A percentile compares a stretch with the other conserved stretches of the same genome.
Conservation (phyloP, 2,329 filamentous ascomycete genomes). For the Albophoma yamanashiensis region DNA sequence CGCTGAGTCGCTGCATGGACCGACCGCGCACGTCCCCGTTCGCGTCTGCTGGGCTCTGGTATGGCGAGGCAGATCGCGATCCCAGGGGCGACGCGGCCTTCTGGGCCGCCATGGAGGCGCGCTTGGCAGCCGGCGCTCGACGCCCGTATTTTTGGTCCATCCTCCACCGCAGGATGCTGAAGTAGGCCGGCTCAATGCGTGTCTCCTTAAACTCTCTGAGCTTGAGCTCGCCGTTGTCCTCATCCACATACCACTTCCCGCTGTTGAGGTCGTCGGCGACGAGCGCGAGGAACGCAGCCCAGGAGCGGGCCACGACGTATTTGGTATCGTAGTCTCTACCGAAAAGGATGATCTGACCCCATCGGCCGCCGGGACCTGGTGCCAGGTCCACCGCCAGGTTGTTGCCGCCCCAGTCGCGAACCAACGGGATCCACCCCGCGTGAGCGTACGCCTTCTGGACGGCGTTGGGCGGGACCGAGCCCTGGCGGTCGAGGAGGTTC, state of each 20-base stretch:
- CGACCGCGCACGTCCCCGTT: conserved; percentile 55
- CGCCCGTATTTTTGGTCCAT: conserved; percentile 92
- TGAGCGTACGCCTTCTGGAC: conserved; percentile 92
- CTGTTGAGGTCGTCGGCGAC: conserved; percentile 86
- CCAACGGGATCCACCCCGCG: conserved; percentile 88
- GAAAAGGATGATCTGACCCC: conserved; percentile 95
- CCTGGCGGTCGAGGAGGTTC: conserved; percentile 73
- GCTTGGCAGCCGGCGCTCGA: conserved; percentile 33
- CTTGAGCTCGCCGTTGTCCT: conserved; percentile 85
- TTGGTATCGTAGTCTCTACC: conserved; percentile 98
- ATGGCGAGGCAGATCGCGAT: conserved; percentile 46
- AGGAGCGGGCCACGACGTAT: conserved; percentile 89
- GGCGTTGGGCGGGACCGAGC: conserved; percentile 75
- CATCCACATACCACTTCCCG: conserved; percentile 85
- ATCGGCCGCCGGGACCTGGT: conserved; percentile 78
- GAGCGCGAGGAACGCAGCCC: conserved; percentile 75
- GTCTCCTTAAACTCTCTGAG: conserved; percentile 82
- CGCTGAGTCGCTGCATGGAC: conserved; percentile 58
- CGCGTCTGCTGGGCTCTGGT: conserved; percentile 52
- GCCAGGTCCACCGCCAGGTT: conserved; percentile 89
- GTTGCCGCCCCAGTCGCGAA: conserved; percentile 97
- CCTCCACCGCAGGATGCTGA: conserved; percentile 92
- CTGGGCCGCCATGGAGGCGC: conserved; percentile 37
- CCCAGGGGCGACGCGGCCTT: conserved; percentile 34
- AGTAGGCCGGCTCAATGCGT: conserved; percentile 83